Percentiles rank a stretch among this genome's conserved stretches.
These are phyloP conservation scores for Candida silvicultrix DNA, from an alignment of 805 yeast species.

Conservation along the genomic window DNA sequence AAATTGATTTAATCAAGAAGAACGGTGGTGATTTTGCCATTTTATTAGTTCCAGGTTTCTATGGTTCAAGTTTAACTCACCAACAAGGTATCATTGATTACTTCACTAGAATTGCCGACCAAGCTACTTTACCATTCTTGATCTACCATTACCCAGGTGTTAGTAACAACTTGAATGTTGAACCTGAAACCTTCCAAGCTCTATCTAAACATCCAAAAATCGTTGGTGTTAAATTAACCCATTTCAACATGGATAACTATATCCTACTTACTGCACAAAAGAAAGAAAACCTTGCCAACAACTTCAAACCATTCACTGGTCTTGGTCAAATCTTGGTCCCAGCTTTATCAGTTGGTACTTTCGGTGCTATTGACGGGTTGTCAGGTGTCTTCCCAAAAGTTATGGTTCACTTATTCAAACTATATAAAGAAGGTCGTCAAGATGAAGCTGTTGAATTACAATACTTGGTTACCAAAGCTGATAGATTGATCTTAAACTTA, in stretches of 20 bases:
- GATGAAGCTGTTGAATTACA: constrained; percentile 38
- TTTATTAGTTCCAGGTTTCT: constrained; percentile 30
- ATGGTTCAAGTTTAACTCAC: constrained; percentile 26
- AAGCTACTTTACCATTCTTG: constrained; percentile 28
- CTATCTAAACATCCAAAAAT: constrained; percentile 29
- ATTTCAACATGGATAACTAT: constrained; percentile 40
- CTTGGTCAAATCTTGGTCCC: constrained; percentile 46
- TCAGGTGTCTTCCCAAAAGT: constrained; percentile 46
- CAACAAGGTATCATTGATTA: constrained; percentile 29
- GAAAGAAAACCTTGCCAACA: constrained; percentile 26
- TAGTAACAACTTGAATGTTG: constrained; percentile 26
- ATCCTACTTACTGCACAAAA: constrained; percentile 32
- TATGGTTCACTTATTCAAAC: constrained; percentile 31
- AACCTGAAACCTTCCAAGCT: constrained; percentile 18
- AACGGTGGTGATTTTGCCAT: constrained; percentile 31
- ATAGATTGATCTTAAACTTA: constrained; percentile 24
- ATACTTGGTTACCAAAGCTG: constrained; percentile 34
- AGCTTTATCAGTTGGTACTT: constrained; percentile 35
- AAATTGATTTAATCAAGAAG: constrained; percentile 18
- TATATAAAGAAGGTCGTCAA: constrained; percentile 28
- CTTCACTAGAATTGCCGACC: constrained; percentile 25
- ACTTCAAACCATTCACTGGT: constrained; percentile 43
- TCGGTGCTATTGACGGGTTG: constrained; percentile 47
- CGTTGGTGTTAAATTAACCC: constrained; percentile 35
- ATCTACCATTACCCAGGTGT: constrained; percentile 33